Conservation (phyloP, 2,329 filamentous ascomycete genomes). For the Pseudogymnoascus sp. region DNA sequence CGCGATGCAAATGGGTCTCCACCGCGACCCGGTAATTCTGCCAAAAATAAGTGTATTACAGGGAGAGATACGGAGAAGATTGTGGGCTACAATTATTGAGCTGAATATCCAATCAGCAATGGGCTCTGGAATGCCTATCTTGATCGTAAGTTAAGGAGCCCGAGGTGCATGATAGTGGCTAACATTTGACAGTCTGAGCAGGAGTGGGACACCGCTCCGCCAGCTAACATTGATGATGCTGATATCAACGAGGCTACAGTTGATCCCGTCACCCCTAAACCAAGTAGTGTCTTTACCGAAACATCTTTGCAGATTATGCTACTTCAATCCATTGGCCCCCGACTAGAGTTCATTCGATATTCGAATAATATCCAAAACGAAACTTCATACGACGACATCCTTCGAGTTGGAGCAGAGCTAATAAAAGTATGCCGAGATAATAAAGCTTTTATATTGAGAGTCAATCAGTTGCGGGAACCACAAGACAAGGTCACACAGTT, state of each 20-base stretch:
- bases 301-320: slow-evolving; percentile 44
- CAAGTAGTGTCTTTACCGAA: slow-evolving; percentile 34
- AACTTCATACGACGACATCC: slow-evolving; percentile 40
- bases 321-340: slow-evolving; percentile 36
- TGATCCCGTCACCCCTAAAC: slow-evolving; percentile 20
- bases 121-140: slow-evolving; percentile 43
- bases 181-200: slow-evolving; percentile 23
- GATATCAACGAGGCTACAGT: slow-evolving; percentile 36
- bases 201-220: slow-evolving; percentile 44
- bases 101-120: slow-evolving; percentile 45
- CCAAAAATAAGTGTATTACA: slow-evolving; percentile 40
- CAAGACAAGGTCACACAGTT: slow-evolving; percentile 9
- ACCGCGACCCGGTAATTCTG: slow-evolving; percentile 47
- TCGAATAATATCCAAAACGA: slow-evolving; percentile 40
- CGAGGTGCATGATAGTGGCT: neutral
- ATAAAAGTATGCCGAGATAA: slow-evolving; percentile 28
- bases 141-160: slow-evolving; percentile 28
- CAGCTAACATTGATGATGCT: slow-evolving; percentile 45
- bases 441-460: slow-evolving; percentile 13
- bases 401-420: slow-evolving; percentile 40
- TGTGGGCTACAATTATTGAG: slow-evolving; percentile 51
- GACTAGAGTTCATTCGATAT: slow-evolving; percentile 38
- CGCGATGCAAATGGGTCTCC: slow-evolving; percentile 51
- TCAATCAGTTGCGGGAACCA: neutral
- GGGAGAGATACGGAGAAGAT: slow-evolving; percentile 46